Base-by-base conservation (phyloP, 2,329 filamentous ascomycete species). In the Aureobasidium sp. region DNA sequence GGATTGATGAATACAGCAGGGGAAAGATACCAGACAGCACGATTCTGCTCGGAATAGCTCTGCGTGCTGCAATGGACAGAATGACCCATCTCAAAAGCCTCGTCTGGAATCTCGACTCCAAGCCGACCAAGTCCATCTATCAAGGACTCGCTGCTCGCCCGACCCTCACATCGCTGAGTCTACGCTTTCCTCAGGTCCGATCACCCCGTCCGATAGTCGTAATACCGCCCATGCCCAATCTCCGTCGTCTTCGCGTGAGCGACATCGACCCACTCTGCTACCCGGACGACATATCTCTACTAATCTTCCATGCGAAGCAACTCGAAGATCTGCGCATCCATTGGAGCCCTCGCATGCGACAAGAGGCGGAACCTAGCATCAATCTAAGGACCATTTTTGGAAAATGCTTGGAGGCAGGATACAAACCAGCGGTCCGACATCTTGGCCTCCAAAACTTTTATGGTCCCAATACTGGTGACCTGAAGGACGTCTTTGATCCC, bases 231-330 rank as follows among this genome's bases (percentile, higher is more conserved):
- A 82, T 91, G 71, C 84, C 86, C 10, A 86, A 85, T 68, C 78
- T 91, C 29, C 79, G 78, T 40, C 79, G 77, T 6, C 78, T 91
- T 42, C 84, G 84, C 61, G 80, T 88, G 33, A 85, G 85, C 67
- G 83, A 90, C 68, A 88, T 90, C 61, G 88, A 91, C 65, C 88
- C 88, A 1, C 79, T 90, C 13, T 90, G 88, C 76, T 89, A 89
- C 70, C 87, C 87, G 0, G 88, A 91, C 74, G 88, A 90, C 69
- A 83, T 90, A 11, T 87, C 87, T 18, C 78, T 85, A 27, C 75
- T 90, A 18, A 75, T 90, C 9, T 74, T 82, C 18, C 79, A 83
- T n/a, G 85, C 85, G 6, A 83, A 80, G 67, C 86, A 85, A 61
- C 76, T 91, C 5, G 78, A 82, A 47, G 84, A 86, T 38, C 75